A percentile compares a stretch with the other conserved stretches of the same genome.
These are phyloP conservation scores for Scutellaria minor DNA, from an alignment of 257 asterid species.

Conservation along the genomic window DNA sequence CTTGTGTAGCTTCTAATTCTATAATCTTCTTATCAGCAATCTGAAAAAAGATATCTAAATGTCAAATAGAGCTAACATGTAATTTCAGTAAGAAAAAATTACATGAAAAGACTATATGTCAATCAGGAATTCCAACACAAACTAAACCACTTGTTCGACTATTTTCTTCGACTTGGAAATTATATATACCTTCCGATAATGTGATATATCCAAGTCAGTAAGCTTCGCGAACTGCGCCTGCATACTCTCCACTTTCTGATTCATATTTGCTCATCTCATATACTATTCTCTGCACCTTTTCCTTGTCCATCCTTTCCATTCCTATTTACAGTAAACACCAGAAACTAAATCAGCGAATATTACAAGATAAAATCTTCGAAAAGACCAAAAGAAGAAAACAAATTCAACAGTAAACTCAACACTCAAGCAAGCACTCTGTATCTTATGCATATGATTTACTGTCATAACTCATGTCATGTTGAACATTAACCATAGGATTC, in stretches of 20 bases:
- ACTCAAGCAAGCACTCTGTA: no score
- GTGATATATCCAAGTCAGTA: slow-evolving; percentile 53
- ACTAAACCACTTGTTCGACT: neutral
- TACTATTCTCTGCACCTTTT: slow-evolving; percentile 89
- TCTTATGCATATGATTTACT: neutral
- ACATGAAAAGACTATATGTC: neutral
- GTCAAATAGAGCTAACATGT: slow-evolving; percentile 1
- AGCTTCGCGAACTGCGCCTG: slow-evolving; percentile 68
- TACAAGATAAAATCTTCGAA: neutral
- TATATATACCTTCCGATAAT: slow-evolving; percentile 65
- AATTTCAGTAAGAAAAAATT: neutral
- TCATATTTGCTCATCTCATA: slow-evolving; percentile 96
- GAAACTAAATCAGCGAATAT: neutral
- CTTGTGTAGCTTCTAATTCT: slow-evolving; percentile 82
- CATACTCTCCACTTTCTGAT: slow-evolving; percentile 78
- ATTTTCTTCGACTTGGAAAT: slow-evolving; percentile 11
- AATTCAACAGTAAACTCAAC: neutral
- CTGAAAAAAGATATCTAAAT: slow-evolving; percentile 42
- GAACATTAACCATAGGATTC: slow-evolving; percentile 24
- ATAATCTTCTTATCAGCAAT: slow-evolving; percentile 70
- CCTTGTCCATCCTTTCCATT: slow-evolving; percentile 99
- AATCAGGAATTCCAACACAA: slow-evolving; percentile 1
- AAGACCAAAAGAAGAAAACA: neutral
- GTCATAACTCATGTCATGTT: neutral
- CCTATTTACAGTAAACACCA: slow-evolving; percentile 49